Evolutionary conservation across 2,329 filamentous ascomycete species (phyloP).

Genomic region (Exophiala sideris): DNA sequence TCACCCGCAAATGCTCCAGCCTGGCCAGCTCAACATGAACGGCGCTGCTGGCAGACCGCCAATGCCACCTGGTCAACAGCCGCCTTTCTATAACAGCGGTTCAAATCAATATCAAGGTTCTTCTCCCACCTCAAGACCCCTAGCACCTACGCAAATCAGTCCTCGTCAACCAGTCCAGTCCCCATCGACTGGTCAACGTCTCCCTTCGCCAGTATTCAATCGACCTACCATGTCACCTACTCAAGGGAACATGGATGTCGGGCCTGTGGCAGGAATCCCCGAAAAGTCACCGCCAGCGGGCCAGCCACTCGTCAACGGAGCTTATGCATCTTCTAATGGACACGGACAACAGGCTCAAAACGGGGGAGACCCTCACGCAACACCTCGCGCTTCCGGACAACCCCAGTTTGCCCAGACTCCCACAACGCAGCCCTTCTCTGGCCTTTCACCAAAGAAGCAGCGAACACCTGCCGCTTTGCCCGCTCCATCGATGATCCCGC

Average conservation of each 20-base stretch:
- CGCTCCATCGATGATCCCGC: conserved; percentile 30
- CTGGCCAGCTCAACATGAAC: conserved; percentile 23
- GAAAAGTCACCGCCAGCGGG: conserved; percentile 29
- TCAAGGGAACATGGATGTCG: conserved; percentile 48
- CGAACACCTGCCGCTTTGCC: conserved; percentile 33
- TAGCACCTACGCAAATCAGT: conserved; percentile 29
- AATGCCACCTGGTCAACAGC: conserved; percentile 23
- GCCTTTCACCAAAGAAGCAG: conserved; percentile 47
- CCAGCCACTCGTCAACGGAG: conserved; percentile 14
- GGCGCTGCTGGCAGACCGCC: conserved; percentile 27
- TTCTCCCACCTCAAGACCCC: conserved; percentile 31
- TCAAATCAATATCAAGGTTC: conserved; percentile 28
- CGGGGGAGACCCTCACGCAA: conserved; percentile 35
- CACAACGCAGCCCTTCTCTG: conserved; percentile 38
- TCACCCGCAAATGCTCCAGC: conserved; percentile 26
- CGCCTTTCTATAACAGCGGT: conserved; percentile 22
- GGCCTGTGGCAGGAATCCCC: conserved; percentile 44
- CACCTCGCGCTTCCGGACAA: conserved; percentile 10
- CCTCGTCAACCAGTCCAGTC: conserved; percentile 43
- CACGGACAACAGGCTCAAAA: conserved; percentile 30
- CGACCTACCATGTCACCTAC: conserved; percentile 49
- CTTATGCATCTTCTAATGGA: conserved; percentile 27
- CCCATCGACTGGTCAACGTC: conserved; percentile 23
- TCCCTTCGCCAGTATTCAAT: conserved; percentile 43
- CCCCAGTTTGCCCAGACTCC: conserved; percentile 8